These are phyloP conservation scores for Vaccinium macrocarpon DNA, from an alignment of 148 eudicot genomes.

Conservation along the genomic window DNA sequence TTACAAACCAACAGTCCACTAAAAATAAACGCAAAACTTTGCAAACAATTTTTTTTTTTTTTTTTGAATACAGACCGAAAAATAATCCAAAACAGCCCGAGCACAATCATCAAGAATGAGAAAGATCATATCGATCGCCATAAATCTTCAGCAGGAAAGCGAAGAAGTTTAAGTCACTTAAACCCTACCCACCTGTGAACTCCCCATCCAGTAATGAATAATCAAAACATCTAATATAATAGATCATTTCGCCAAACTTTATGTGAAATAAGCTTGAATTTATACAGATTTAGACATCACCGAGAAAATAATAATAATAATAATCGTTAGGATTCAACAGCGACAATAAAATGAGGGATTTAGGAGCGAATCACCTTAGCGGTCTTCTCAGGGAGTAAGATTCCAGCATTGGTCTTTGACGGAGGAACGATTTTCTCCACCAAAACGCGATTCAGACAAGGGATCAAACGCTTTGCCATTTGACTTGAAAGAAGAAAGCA, in stretches of 20 bases:
- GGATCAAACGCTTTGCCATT: conserved; percentile 71
- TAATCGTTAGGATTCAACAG: not conserved
- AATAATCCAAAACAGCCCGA: no score
- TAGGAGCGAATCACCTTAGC: conserved; percentile 35
- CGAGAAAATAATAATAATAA: no score
- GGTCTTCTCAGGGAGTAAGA: conserved; percentile 71
- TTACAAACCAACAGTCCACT: no score
- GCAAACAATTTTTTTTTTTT: no score
- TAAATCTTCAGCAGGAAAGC: not conserved
- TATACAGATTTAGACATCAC: not conserved
- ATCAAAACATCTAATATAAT: not conserved
- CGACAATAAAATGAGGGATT: not conserved
- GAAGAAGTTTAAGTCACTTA: not conserved
- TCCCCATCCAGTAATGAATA: not conserved
- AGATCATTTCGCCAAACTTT: not conserved
- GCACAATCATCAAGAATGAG: no score
- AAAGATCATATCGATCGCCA: not conserved
- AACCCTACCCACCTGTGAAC: not conserved
- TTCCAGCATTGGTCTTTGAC: conserved; percentile 60
- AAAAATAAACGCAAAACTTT: no score
- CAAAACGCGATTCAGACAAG: conserved; percentile 56
- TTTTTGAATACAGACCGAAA: no score
- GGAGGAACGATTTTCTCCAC: conserved; percentile 66
- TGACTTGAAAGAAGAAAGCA: not conserved
- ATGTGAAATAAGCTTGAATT: not conserved